Base-by-base conservation (phyloP, 129 eudicot species). In the Glebionis coronaria region DNA sequence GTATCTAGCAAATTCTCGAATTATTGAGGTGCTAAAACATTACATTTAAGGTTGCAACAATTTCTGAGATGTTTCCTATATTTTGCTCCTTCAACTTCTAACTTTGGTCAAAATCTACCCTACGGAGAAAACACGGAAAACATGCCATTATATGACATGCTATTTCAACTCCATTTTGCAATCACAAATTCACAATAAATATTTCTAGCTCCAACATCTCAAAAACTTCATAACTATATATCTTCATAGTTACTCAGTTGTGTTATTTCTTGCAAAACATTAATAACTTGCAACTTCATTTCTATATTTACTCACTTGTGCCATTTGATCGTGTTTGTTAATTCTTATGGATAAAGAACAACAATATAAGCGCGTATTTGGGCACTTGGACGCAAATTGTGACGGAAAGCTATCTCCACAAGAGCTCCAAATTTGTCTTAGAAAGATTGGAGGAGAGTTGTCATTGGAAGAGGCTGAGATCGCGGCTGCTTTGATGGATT, bases 391-490 rank as follows among this genome's bases (percentile, higher is more conserved):
- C 55, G 62, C 68, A 9, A 70, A 88, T 42, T 77, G 75, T 16
- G 91, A 88, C 51, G 91, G 88, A 12, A 88, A 80, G 52, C 61
- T 88, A 78, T 80, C 88, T 7, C 68, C 88, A 4, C 47, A 63
- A 0, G 96, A 88, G 84, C 81, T 88, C 13, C 85, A 61, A 67
- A 73, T 23, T 27, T 85, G 96, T 59, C 60, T 88, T 13, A 82
- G 23, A 16, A 76, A 76, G 23, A 61, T 80, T 2, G 87, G 88
- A 14, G 81, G 81, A 2, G 81, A 76, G 51, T 44, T 78, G 64
- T 65, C 87, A 12, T 57, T 74, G 40, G 83, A 60, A 60, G 88
- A 88, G 50, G 91, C 91, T 2, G 84, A 80, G 85, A 61, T 72
- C 58, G 96, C 88, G 0, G 88, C 87, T 4, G 75, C 13, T 60